Percentiles rank a stretch among this genome's conserved stretches.
Evolutionary conservation across 352 stramenopile genomes (phyloP).

Genomic region (Globisporangium mamillatum): DNA sequence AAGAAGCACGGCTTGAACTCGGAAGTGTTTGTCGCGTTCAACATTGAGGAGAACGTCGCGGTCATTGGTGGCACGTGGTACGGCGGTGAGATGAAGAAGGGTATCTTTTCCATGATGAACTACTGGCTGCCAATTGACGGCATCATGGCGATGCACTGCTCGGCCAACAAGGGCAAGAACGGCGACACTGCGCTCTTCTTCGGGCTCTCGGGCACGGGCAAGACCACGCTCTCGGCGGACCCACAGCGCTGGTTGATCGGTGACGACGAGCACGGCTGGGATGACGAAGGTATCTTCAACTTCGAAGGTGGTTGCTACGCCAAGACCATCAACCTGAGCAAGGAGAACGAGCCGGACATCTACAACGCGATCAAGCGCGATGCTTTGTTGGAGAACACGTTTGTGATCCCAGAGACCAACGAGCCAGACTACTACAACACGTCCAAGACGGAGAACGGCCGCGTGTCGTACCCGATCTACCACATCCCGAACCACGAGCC

Average conservation of each 20-base stretch:
- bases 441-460: slow-evolving; percentile 97
- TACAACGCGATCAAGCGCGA: slow-evolving; percentile 96
- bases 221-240: slow-evolving; percentile 36
- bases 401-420: slow-evolving; percentile 66
- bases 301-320: slow-evolving; percentile 99
- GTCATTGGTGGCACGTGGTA: not conserved
- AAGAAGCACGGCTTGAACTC: slow-evolving; percentile 93
- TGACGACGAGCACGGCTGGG: slow-evolving; percentile 96
- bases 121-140: slow-evolving; percentile 95
- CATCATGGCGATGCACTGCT: slow-evolving; percentile 98
- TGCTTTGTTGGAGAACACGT: slow-evolving; percentile 97
- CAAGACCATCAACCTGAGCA: slow-evolving; percentile 97
- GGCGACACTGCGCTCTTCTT: slow-evolving; percentile 98
- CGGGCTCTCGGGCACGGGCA: slow-evolving; percentile 89
- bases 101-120: slow-evolving; percentile 90
- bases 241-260: slow-evolving; percentile 33
- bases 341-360: slow-evolving; percentile 97
- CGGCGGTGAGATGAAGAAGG: not conserved
- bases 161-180: slow-evolving; percentile 96
- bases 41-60: not conserved
- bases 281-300: slow-evolving; percentile 98
- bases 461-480: slow-evolving; percentile 99
- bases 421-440: slow-evolving; percentile 95
- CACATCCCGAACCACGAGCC: slow-evolving; percentile 96
- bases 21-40: slow-evolving; percentile 78